Percentiles rank a stretch among this genome's conserved stretches.
phyloP scores from a whole-genome alignment of 805 yeast species.

The Monosporozyma aerobia region DNA sequence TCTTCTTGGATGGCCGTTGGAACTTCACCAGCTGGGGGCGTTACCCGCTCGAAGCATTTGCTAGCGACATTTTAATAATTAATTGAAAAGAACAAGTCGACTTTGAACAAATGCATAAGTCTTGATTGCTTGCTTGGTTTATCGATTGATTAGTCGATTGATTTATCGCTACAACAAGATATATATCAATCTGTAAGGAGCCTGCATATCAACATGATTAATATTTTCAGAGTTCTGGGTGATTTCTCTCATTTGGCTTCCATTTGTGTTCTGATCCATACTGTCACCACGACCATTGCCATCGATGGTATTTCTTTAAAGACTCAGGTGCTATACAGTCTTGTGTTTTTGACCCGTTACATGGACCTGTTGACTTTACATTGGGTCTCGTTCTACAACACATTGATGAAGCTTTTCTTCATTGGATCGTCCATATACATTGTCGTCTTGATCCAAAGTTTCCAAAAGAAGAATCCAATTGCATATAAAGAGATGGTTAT shows the following conservation, averaged over 20 bases:
- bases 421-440: constrained; percentile 68
- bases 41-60: neutral
- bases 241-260: constrained; percentile 80
- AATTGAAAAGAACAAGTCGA: neutral
- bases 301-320: constrained; percentile 81
- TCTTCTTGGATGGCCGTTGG: neutral
- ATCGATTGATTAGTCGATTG: no score
- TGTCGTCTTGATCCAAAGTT: constrained; percentile 53
- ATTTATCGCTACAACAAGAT: no score
- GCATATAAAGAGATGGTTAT: constrained; percentile 44
- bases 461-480: constrained; percentile 40
- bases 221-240: constrained; percentile 28
- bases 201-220: constrained; percentile 10
- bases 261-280: constrained; percentile 62
- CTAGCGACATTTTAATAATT: constrained; percentile 12
- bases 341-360: constrained; percentile 69
- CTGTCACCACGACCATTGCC: constrained; percentile 55
- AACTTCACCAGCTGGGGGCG: no score
- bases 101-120: neutral
- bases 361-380: constrained; percentile 42
- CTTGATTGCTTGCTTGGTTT: no score
- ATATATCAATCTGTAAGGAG: neutral
- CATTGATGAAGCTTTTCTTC: constrained; percentile 74
- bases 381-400: constrained; percentile 62
- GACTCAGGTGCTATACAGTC: constrained; percentile 70